These are phyloP conservation scores for Pseudocercospora vitis DNA, from an alignment of 2,329 filamentous ascomycete species.

Conservation along the genomic window DNA sequence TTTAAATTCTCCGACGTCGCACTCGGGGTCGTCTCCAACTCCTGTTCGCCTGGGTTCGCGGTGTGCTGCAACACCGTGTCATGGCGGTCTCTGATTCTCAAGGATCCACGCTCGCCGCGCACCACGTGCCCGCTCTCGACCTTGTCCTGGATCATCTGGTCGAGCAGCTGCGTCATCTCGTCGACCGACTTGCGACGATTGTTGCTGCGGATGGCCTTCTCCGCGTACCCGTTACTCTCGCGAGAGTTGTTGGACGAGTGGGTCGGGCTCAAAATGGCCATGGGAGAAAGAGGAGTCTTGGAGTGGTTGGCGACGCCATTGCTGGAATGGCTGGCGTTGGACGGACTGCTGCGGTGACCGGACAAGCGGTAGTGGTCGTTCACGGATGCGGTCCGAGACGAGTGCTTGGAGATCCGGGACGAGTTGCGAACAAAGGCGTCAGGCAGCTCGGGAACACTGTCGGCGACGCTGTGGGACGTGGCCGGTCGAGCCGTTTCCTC, in stretches of 20 bases:
- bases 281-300: slow-evolving; percentile 34
- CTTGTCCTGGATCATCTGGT: slow-evolving; percentile 92
- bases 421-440: slow-evolving; percentile 20
- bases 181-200: slow-evolving; percentile 66
- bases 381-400: slow-evolving; percentile 13
- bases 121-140: slow-evolving; percentile 74
- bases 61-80: slow-evolving; percentile 17
- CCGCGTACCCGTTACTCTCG: slow-evolving; percentile 13
- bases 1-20: slow-evolving; percentile 5
- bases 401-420: slow-evolving; percentile 28
- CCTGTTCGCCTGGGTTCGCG: slow-evolving; percentile 7
- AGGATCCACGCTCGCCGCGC: slow-evolving; percentile 64
- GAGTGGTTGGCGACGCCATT: slow-evolving; percentile 32
- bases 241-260: slow-evolving; percentile 25
- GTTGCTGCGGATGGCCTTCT: slow-evolving; percentile 12
- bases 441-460: slow-evolving; percentile 26
- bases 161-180: slow-evolving; percentile 88
- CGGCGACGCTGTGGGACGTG: slow-evolving; percentile 21
- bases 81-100: slow-evolving; percentile 48
- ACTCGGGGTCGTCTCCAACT: neutral
- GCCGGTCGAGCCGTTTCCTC: slow-evolving; percentile 20
- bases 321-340: slow-evolving; percentile 29
- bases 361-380: slow-evolving; percentile 6
- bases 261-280: slow-evolving; percentile 31
- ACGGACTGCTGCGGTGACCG: slow-evolving; percentile 32